These are phyloP conservation scores for Euphrasia confusa DNA, from an alignment of 257 asterid species.

Conservation along the genomic window DNA sequence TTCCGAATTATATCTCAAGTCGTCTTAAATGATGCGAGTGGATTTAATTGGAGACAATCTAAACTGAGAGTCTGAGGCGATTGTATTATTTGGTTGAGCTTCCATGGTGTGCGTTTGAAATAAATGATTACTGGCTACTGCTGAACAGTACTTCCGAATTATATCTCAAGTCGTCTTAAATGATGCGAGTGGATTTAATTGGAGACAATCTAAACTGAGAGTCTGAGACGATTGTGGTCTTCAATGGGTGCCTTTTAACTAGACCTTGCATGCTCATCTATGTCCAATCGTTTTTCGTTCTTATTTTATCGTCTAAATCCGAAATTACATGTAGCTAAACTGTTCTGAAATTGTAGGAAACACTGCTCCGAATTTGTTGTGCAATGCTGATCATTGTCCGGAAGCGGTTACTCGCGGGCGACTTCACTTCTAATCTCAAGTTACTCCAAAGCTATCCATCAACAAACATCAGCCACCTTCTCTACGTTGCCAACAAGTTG, in stretches of 20 bases:
- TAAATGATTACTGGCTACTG: not conserved
- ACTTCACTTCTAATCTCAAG: constrained; percentile 86
- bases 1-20: not conserved
- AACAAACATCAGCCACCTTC: constrained; percentile 82
- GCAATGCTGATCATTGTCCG: constrained; percentile 89
- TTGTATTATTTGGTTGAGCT: not conserved
- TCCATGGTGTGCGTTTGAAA: not conserved
- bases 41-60: not conserved
- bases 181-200: not conserved
- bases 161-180: not conserved
- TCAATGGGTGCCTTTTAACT: too few relatives aligned
- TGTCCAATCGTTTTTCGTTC: too few relatives aligned
- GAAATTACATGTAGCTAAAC: constrained; percentile 7
- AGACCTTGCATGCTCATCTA: too few relatives aligned
- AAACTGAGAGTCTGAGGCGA: too few relatives aligned
- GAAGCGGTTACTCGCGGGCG: constrained; percentile 90
- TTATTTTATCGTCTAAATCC: not conserved
- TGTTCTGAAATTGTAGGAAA: constrained; percentile 52
- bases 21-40: not conserved
- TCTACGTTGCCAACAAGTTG: constrained; percentile 82
- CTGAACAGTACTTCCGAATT: not conserved
- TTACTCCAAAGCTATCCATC: constrained; percentile 80
- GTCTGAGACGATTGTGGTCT: not conserved
- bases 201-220: too few relatives aligned
- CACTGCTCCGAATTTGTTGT: constrained; percentile 78